Evolutionary conservation across 352 stramenopile genomes (phyloP).

Genomic region (Phytophthora hybrid): DNA sequence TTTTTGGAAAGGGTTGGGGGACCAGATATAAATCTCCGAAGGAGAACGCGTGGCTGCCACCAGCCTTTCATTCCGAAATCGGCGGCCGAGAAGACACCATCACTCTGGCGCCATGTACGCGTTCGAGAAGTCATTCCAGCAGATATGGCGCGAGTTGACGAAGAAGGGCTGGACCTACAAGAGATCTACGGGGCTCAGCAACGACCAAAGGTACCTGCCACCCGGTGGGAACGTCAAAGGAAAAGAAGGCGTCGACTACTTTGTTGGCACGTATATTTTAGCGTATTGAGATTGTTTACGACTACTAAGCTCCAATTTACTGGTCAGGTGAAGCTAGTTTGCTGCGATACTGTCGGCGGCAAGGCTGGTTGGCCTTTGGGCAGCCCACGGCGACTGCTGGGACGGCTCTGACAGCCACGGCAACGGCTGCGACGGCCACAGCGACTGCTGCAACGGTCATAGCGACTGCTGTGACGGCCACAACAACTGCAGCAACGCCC

Average conservation of each 20-base stretch:
- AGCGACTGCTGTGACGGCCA: neutral
- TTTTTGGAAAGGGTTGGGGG: conserved; percentile 3
- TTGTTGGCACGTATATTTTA: conserved; percentile 3
- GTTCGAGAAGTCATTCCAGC: conserved; percentile 15
- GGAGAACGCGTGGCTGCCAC: conserved; percentile 4
- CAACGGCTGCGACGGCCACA: neutral
- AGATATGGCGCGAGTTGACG: conserved; percentile 16
- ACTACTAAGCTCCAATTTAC: neutral
- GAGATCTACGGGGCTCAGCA: conserved; percentile 9
- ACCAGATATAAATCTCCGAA: conserved; percentile 17
- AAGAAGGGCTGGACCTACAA: conserved; percentile 22
- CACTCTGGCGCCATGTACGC: conserved; percentile 11
- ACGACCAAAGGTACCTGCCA: neutral
- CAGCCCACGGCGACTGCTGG: neutral
- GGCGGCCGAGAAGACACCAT: conserved; percentile 5
- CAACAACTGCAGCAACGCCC: neutral
- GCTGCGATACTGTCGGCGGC: neutral
- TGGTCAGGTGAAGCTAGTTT: neutral
- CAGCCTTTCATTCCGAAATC: conserved; percentile 19
- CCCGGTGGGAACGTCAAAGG: conserved; percentile 16
- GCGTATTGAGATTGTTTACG: neutral
- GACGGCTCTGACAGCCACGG: neutral
- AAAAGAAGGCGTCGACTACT: conserved; percentile 14
- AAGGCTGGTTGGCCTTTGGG: neutral
- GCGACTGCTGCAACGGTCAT: neutral